Evolutionary conservation across 2,329 filamentous ascomycete species (phyloP), one percentile per base, ranked within the genome.

Genomic region (Trichoderma sp.): DNA sequence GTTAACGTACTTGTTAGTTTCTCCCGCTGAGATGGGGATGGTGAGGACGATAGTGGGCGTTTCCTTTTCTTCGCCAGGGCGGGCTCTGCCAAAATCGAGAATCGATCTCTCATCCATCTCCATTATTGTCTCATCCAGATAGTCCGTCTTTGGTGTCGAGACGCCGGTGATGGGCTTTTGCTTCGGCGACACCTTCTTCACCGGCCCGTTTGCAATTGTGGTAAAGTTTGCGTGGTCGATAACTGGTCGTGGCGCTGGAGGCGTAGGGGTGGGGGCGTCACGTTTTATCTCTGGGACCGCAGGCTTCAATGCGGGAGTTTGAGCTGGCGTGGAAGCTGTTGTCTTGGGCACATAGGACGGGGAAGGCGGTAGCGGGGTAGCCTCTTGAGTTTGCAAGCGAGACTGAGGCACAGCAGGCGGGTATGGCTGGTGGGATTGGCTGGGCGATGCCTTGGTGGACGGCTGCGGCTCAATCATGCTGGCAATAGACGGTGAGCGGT

Each of bases 1-100:
- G 80, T 98, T 98, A 82, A 99, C 90, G 73, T 97, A 95, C 75
- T 95, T 94, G 80, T 97, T 97, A 43, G 89, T 92, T 76, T 93
- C 90, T 53, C 94, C 93, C 6, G 76, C 74, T 71, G 91, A 88
- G 50, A 99, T 87, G 0, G 93, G 90, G 71, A 99, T 91, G 70
- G 92, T 91, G 20, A 99, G 87, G 68, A 97, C 88, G 74, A 99
- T 97, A 5, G 90, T 97, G 53, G 90, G 94, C 3, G 88, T 88
- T 71, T 85, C 81, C 3, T 84, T 80, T 74, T 92, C 89, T 62
- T 89, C 86, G 34, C 88, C 88, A 3, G 87, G 87, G 66, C 86
- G 85, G 1, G 84, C 87, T 75, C 87, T 87, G 74, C 88, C 88
- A 76, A 90, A 90, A 73, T 90, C 88, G 28, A 90, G 84, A 73